Base-by-base conservation (phyloP, 2,329 filamentous ascomycete genomes). In the Xylaria sp. region DNA sequence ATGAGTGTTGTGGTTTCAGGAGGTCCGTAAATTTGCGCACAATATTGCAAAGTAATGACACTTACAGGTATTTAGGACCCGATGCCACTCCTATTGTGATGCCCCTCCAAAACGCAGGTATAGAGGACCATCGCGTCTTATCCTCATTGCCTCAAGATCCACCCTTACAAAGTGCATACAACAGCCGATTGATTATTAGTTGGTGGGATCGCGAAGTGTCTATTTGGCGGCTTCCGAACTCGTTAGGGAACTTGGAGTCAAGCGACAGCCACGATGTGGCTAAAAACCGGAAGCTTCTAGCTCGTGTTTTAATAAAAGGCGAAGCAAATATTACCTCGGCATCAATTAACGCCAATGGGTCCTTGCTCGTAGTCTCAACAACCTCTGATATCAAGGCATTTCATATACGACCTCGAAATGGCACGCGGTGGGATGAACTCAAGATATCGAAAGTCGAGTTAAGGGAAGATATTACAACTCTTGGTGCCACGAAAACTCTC, bases 151-250 rank as follows among this genome's bases (percentile, higher is more conserved):
- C 96, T 2, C 94, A 97, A 77, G 85, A 88, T 60, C 87, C 92
- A 1, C 90, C 92, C 2, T 79, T 98, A 8, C 84, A 88, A 42
- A 94, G 93, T 72, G 92, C 94, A 3, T 84, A 90, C 1, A 87
- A 87, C 50, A 90, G 90, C 51, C 88, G 96, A 58, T 83, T 98
- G 25, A 82, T 99, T 29, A 88, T 96, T 76, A 93, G 93, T 79
- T 98, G 94, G 92, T 98, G 94, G 93, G 93, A 95, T 72, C 87
- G 92, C 65, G 92, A 97, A 78, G 85, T 98, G 58, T 90, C 92
- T 73, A 87, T 99, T 69, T 99, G 94, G 94, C 87, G 84, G 47
- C 76, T 89, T 18, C 82, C 78, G 57, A 81, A 81, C 68, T 80
- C 85, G 4, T 80, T 86, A 18, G 80, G 80, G 35, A 82, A 86